Evolutionary conservation across 768 basidiomycete genomes (phyloP).

Genomic region (Kwoniella heveanensis): DNA sequence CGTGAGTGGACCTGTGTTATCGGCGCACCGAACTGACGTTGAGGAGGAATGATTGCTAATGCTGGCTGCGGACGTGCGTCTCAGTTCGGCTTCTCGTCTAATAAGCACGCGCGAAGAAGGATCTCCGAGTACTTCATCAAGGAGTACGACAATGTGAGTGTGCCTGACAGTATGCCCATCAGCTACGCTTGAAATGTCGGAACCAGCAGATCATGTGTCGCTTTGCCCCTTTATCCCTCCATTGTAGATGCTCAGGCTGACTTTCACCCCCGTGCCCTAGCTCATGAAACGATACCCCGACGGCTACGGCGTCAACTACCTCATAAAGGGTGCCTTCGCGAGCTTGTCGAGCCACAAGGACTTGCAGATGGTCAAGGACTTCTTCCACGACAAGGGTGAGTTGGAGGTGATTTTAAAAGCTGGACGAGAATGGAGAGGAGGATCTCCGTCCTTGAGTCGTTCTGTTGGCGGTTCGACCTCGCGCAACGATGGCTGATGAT

Average conservation of each 20-base stretch:
- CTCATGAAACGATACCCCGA: conserved; percentile 69
- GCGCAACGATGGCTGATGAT: too few species aligned
- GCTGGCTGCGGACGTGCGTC: conserved; percentile 32
- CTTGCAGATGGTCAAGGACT: conserved; percentile 61
- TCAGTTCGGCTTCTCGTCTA: conserved; percentile 61
- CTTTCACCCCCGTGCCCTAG: conserved; percentile 7
- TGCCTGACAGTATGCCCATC: background rate
- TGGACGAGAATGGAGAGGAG: too few species aligned
- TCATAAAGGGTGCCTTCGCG: conserved; percentile 57
- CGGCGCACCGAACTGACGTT: too few species aligned
- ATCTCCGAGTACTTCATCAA: conserved; percentile 68
- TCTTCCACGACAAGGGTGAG: conserved; percentile 69
- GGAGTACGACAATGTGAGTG: conserved; percentile 66
- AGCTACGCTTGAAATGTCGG: too few species aligned
- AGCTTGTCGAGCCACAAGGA: conserved; percentile 71
- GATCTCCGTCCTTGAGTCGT: too few species aligned
- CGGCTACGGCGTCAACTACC: conserved; percentile 58
- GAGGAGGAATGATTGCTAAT: background rate
- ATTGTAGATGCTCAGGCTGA: too few species aligned
- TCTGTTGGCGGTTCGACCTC: too few species aligned
- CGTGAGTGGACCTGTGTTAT: conserved; percentile 23
- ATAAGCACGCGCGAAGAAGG: conserved; percentile 63
- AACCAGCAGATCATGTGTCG: too few species aligned
- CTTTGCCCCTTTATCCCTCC: too few species aligned
- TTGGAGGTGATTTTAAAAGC: too few species aligned